These are phyloP conservation scores for Ganoderma leucocontextum DNA, from an alignment of 1,284 basidiomycete genomes.

Conservation along the genomic window DNA sequence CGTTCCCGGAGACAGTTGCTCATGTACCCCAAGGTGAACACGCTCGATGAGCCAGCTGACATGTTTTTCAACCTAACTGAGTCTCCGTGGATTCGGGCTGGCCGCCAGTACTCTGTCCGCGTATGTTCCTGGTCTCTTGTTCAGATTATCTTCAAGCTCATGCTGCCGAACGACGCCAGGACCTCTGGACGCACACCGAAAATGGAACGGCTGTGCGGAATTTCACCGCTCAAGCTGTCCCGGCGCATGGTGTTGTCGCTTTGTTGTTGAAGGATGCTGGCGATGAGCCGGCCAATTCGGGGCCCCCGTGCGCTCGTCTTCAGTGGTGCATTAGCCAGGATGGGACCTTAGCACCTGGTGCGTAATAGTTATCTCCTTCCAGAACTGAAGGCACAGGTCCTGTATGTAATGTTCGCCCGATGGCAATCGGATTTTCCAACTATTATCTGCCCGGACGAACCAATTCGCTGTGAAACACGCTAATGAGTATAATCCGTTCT, in stretches of 20 bases:
- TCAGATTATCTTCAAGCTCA: background rate
- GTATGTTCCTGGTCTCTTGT: constrained; percentile 44
- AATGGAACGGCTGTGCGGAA: constrained; percentile 73
- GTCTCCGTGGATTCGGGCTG: constrained; percentile 74
- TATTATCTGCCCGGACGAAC: background rate
- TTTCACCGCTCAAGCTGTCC: constrained; percentile 64
- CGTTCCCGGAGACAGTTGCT: background rate
- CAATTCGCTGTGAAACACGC: background rate
- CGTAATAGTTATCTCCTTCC: constrained; percentile 2
- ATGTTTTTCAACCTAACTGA: constrained; percentile 73
- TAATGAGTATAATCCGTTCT: background rate
- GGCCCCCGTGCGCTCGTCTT: constrained; percentile 38
- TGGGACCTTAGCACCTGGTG: constrained; percentile 35
- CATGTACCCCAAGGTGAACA: constrained; percentile 45
- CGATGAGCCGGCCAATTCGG: constrained; percentile 63
- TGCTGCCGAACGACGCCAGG: constrained; percentile 45
- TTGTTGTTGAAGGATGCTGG: constrained; percentile 70
- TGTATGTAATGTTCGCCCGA: background rate
- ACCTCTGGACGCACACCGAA: constrained; percentile 73
- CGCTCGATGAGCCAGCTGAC: constrained; percentile 58
- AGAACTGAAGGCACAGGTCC: background rate
- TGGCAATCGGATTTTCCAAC: background rate
- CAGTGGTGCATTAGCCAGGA: constrained; percentile 40
- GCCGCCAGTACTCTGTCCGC: constrained; percentile 66
- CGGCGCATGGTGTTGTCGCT: constrained; percentile 75